Evolutionary conservation across 305 asterid species (phyloP), one percentile per base, ranked within the genome.

Genomic region (Coffea humblotiana): DNA sequence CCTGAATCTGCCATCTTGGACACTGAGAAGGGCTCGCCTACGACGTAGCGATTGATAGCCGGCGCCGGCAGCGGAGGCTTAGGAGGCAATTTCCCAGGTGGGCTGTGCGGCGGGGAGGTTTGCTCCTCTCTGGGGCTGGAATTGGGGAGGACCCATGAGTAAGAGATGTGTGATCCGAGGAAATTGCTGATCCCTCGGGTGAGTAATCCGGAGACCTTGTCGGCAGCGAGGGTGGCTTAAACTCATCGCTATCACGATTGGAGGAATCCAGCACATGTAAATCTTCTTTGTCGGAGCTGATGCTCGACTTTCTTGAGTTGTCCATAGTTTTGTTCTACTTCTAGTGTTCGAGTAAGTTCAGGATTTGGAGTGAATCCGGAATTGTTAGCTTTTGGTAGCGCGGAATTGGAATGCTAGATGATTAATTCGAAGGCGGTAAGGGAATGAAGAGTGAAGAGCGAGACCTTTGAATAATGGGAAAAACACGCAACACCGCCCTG

Each of bases 141-240:
- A 58, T 18, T 75, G 92, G 92, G 49, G 86, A 89, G 15, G 89
- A 85, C 43, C 84, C 83, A 10, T 77, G 89, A 15, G 79, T 80
- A 48, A 87, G 77, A 37, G 88, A 64, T 51, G 80, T 78, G 37
- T 82, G 88, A 78, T 86, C 90, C 75, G 95, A 89, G 60, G 87
- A 86, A 80, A 84, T 58, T 0, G 79, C 66, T 25, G 81, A 79
- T 56, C 75, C 51, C 60, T 54, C 72, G 21, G 82, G 81, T 47
- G 81, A 78, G 48, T 71, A 45, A 13, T 54, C 77, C 35, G 64
- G 13, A 13, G 82, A 78, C 77, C 40, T 78, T 52, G 47, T 52
- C 63, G 63, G 65, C 35, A 47, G 61, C 4, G 82, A 49, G 21
- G 66, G 73, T 19, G 65, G 77, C 77, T 58, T 70, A 61, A 45